Evolutionary conservation across 352 stramenopile species (phyloP).

Genomic region (Phytophthora citrophthora): DNA sequence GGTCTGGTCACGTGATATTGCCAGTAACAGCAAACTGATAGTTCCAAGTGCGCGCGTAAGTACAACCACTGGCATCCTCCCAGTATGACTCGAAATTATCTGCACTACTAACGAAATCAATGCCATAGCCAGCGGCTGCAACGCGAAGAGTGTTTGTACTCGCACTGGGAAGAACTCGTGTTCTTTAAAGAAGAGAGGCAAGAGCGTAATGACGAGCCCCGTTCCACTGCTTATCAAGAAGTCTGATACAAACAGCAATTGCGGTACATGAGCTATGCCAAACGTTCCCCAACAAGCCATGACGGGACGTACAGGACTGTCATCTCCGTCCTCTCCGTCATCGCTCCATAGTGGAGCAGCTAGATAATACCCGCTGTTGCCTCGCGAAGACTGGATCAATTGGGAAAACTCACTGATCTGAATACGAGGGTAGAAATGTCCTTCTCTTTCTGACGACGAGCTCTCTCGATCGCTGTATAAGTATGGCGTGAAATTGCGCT

Average conservation of each 20-base stretch:
- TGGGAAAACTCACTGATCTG: conserved; percentile 42
- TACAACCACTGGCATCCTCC: conserved; percentile 69
- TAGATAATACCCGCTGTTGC: conserved; percentile 17
- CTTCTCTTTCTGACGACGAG: conserved; percentile 7
- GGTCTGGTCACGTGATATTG: conserved; percentile 31
- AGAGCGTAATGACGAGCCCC: conserved; percentile 63
- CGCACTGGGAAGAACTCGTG: conserved; percentile 58
- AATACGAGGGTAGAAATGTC: conserved; percentile 1
- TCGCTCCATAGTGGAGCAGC: conserved; percentile 8
- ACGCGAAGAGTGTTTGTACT: conserved; percentile 62
- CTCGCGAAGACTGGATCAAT: conserved; percentile 27
- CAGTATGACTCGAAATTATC: conserved; percentile 33
- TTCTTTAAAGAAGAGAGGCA: conserved; percentile 68
- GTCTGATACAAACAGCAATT: conserved; percentile 66
- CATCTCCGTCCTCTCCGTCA: conserved; percentile 21
- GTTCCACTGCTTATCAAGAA: conserved; percentile 75
- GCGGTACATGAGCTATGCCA: conserved; percentile 55
- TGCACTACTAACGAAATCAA: conserved; percentile 57
- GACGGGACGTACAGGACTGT: not conserved
- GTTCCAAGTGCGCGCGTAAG: conserved; percentile 44
- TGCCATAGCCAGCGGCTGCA: conserved; percentile 55
- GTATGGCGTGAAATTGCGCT: conserved; percentile 66
- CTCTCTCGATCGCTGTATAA: conserved; percentile 39
- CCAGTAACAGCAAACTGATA: conserved; percentile 57
- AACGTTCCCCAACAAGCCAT: conserved; percentile 43